phyloP scores from a whole-genome alignment of 108 stramenopile genomes.

The Fragilariopsis cylindrus region DNA sequence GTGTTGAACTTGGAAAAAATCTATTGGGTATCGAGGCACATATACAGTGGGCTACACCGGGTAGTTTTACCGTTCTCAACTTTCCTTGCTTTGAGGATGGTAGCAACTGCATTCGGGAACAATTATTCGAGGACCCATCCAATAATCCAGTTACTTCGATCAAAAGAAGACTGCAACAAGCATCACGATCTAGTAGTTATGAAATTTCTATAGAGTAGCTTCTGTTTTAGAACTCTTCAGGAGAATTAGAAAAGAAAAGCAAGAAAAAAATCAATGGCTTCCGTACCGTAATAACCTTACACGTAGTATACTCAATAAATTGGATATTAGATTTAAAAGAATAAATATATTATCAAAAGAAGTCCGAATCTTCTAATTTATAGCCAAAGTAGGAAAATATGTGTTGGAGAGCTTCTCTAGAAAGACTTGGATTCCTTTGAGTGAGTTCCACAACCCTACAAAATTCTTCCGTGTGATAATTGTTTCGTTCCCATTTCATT shows the following conservation, averaged over 20 bases:
- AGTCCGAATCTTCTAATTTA: constrained; percentile 67
- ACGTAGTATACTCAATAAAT: not conserved
- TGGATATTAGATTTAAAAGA: not conserved
- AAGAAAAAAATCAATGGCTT: no score
- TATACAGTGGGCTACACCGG: constrained; percentile 84
- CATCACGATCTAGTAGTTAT: not conserved
- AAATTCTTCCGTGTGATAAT: constrained; percentile 58
- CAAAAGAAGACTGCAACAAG: constrained; percentile 27
- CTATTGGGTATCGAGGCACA: constrained; percentile 80
- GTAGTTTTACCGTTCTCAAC: constrained; percentile 52
- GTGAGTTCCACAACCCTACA: constrained; percentile 55
- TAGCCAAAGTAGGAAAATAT: constrained; percentile 84
- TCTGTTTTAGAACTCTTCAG: not conserved
- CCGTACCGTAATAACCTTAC: not conserved
- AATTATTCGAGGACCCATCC: constrained; percentile 46
- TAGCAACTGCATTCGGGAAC: constrained; percentile 32
- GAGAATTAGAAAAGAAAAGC: no score
- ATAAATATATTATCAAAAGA: constrained; percentile 48
- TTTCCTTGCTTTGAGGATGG: constrained; percentile 62
- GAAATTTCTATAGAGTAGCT: not conserved
- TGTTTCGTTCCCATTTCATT: constrained; percentile 76
- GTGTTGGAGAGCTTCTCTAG: constrained; percentile 66
- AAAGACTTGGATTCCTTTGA: constrained; percentile 68
- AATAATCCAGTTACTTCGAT: constrained; percentile 9
- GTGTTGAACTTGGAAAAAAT: constrained; percentile 76